A percentile compares a stretch with the other conserved stretches of the same genome.
phyloP scores from a whole-genome alignment of 2,329 filamentous ascomycete genomes.

The Phaeophleospora eucalypticola region DNA sequence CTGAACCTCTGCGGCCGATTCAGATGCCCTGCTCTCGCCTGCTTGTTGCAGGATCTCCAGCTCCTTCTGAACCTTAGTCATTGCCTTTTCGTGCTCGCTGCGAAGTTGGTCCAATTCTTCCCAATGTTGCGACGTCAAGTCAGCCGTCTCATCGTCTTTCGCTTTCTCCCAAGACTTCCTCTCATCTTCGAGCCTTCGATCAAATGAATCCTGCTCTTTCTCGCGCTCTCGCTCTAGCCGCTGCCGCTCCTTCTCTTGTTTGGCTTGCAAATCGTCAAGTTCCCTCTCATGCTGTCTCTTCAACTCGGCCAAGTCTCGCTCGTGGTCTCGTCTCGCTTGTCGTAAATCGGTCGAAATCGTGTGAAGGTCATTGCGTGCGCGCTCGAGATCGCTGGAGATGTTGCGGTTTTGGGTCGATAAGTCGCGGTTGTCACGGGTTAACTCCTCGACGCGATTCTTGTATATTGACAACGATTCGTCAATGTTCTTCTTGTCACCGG shows the following conservation, averaged over 20 bases:
- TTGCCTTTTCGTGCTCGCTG: slow-evolving; percentile 59
- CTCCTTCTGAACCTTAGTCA: slow-evolving; percentile 58
- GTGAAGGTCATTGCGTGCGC: slow-evolving; percentile 31
- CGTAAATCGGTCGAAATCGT: slow-evolving; percentile 31
- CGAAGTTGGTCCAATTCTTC: slow-evolving; percentile 65
- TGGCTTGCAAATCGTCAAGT: slow-evolving; percentile 21
- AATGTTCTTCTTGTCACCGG: slow-evolving; percentile 62
- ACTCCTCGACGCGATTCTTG: slow-evolving; percentile 55
- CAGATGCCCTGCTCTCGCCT: slow-evolving; percentile 52
- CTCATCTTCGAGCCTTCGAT: slow-evolving; percentile 46
- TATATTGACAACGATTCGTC: slow-evolving; percentile 72
- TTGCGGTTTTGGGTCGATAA: slow-evolving; percentile 50
- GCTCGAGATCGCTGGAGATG: slow-evolving; percentile 63
- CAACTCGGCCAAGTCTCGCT: slow-evolving; percentile 29
- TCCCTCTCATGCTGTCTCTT: slow-evolving; percentile 29
- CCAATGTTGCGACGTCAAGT: slow-evolving; percentile 58
- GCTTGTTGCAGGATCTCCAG: slow-evolving; percentile 49
- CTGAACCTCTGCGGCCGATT: slow-evolving; percentile 48
- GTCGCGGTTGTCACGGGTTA: slow-evolving; percentile 32
- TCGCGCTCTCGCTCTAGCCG: slow-evolving; percentile 38
- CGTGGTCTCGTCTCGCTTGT: slow-evolving; percentile 31
- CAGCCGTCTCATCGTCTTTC: slow-evolving; percentile 53
- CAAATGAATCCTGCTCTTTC: slow-evolving; percentile 55
- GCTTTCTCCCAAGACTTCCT: slow-evolving; percentile 40
- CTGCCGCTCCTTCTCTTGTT: slow-evolving; percentile 28